phyloP scores from a whole-genome alignment of 108 stramenopile genomes.

The Pseudonitzschia pungens region DNA sequence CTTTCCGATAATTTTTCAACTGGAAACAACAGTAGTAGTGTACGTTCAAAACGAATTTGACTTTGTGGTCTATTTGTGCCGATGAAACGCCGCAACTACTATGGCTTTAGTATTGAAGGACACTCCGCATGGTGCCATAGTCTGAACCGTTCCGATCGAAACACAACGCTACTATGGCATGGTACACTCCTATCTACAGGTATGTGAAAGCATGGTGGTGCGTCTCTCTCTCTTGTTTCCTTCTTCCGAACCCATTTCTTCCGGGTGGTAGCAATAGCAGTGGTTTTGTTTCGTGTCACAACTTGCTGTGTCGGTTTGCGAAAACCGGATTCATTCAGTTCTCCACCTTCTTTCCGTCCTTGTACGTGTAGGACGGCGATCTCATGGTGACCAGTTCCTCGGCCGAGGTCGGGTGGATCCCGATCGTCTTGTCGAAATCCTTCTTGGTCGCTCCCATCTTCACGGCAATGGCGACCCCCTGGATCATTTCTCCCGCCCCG shows the following conservation, averaged over 20 bases:
- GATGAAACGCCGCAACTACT: too few species aligned
- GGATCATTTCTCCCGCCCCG: conserved; percentile 95
- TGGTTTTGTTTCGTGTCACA: not conserved
- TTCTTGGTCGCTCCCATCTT: conserved; percentile 96
- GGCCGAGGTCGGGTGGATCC: conserved; percentile 95
- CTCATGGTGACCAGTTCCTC: conserved; percentile 92
- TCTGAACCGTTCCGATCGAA: too few species aligned
- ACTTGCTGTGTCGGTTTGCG: not conserved
- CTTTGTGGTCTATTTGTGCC: too few species aligned
- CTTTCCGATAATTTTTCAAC: too few species aligned
- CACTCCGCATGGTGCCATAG: too few species aligned
- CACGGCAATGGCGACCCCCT: conserved; percentile 95
- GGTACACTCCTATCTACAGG: too few species aligned
- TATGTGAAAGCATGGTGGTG: not conserved
- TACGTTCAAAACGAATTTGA: too few species aligned
- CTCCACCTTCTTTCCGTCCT: conserved; percentile 57
- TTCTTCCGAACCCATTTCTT: not conserved
- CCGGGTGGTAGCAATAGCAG: not conserved
- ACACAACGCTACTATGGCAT: too few species aligned
- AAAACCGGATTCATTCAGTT: not conserved
- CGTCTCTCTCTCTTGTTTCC: not conserved
- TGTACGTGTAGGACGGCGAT: conserved; percentile 60
- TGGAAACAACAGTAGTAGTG: too few species aligned
- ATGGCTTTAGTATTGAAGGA: too few species aligned
- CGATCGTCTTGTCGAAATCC: conserved; percentile 92